A percentile compares a stretch with the other conserved stretches of the same genome.
These are phyloP conservation scores for Perilla frutescens DNA, from an alignment of 257 asterid species.

Conservation along the genomic window DNA sequence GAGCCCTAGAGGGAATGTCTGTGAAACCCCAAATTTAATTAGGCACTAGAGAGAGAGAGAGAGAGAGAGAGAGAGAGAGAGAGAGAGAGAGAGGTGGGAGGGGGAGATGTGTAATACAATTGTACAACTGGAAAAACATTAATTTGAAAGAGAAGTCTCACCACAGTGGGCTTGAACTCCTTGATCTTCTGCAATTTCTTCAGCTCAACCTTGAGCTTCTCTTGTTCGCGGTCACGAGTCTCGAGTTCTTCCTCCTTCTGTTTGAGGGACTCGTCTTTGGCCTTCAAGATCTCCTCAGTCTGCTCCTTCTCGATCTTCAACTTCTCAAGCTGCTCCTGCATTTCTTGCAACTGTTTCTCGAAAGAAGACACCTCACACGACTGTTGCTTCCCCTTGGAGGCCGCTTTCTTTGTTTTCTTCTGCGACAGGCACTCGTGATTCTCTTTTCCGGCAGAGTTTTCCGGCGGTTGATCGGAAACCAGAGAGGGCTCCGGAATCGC, in stretches of 20 bases:
- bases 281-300: constrained; percentile 75
- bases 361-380: constrained; percentile 42
- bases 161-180: constrained; percentile 87
- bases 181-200: constrained; percentile 87
- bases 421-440: constrained; percentile 56
- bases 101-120: background rate
- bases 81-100: no score
- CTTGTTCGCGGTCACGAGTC: constrained; percentile 61
- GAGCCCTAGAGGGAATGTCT: constrained; percentile 61
- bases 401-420: constrained; percentile 65
- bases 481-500: constrained; percentile 44
- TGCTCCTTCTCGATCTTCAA: constrained; percentile 77
- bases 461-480: constrained; percentile 34
- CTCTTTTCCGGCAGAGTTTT: constrained; percentile 57
- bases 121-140: background rate
- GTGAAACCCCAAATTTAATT: background rate
- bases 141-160: constrained; percentile 26
- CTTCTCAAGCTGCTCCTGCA: constrained; percentile 81
- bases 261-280: constrained; percentile 47
- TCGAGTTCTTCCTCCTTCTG: constrained; percentile 61
- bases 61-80: background rate
- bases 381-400: constrained; percentile 57
- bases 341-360: constrained; percentile 73
- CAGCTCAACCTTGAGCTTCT: constrained; percentile 73
- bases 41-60: background rate